phyloP scores from a whole-genome alignment of 2,329 filamentous ascomycete genomes.

The Phyllosticta capitalensis region DNA sequence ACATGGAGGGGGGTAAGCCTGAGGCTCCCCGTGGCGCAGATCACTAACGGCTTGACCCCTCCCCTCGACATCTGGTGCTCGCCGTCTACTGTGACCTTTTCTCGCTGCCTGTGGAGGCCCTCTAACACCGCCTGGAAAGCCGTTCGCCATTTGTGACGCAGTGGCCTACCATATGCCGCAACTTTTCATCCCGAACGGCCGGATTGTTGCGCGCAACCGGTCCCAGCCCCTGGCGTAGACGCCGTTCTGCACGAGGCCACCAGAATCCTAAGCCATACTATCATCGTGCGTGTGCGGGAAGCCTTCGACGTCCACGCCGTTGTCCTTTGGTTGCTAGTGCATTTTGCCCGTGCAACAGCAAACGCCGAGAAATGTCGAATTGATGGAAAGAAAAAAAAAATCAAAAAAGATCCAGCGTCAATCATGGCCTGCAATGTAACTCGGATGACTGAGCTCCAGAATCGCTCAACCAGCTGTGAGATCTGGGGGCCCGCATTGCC shows the following conservation, averaged over 20 bases:
- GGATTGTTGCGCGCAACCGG: slow-evolving; percentile 2
- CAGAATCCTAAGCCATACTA: background rate
- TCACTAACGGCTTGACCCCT: background rate
- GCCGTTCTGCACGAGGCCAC: background rate
- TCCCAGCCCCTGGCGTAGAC: background rate
- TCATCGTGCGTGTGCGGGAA: slow-evolving; percentile 2
- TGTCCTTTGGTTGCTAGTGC: background rate
- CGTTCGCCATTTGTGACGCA: background rate
- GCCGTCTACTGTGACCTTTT: background rate
- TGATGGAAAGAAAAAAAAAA: background rate
- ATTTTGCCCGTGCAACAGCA: slow-evolving; percentile 8
- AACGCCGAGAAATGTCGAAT: background rate
- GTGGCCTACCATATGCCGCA: background rate
- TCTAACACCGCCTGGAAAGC: background rate
- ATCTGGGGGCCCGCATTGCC: slow-evolving; percentile 3
- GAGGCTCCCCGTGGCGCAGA: slow-evolving; percentile 6
- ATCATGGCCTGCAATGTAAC: background rate
- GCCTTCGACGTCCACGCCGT: background rate
- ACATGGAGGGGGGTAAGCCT: slow-evolving; percentile 3
- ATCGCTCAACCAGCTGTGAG: background rate
- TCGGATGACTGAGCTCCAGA: slow-evolving; percentile 1
- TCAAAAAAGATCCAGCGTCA: background rate
- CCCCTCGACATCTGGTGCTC: background rate
- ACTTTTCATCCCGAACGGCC: background rate
- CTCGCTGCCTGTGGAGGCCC: background rate